A percentile compares a stretch with the other conserved stretches of the same genome.
These are phyloP conservation scores for Chamaecyparis obtusa DNA, from an alignment of 75 land plant species.

Conservation along the genomic window DNA sequence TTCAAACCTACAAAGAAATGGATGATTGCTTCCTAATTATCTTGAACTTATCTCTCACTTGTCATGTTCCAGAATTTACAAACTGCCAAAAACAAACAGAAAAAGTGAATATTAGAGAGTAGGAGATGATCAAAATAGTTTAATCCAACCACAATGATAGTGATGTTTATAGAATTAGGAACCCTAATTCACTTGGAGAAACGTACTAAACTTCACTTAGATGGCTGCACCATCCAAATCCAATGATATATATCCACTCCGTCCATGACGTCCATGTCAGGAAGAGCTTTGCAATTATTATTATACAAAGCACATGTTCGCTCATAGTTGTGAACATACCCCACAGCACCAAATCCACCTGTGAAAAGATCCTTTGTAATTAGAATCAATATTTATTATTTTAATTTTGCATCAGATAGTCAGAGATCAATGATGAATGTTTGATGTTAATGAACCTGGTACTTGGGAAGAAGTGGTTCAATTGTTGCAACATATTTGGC, in stretches of 20 bases:
- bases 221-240: conserved; percentile 33
- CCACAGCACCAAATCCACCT: conserved; percentile 79
- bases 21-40: too few relatives aligned
- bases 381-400: neutral
- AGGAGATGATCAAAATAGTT: too few relatives aligned
- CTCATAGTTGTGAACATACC: conserved; percentile 90
- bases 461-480: conserved; percentile 59
- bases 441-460: conserved; percentile 32
- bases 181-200: conserved; percentile 35
- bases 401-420: neutral
- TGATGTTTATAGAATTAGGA: neutral
- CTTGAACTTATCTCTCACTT: conserved; percentile 34
- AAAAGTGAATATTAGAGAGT: neutral
- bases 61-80: conserved; percentile 21
- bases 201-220: conserved; percentile 61
- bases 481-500: conserved; percentile 35
- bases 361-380: neutral
- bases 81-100: conserved; percentile 21
- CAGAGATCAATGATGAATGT: neutral
- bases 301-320: conserved; percentile 68
- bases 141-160: neutral
- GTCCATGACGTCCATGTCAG: conserved; percentile 41
- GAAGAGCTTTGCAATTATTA: conserved; percentile 39
- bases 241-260: conserved; percentile 51
- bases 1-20: neutral